These are phyloP conservation scores for Stachybotrys chartarum DNA, from an alignment of 2,329 filamentous ascomycete species.

Conservation along the genomic window DNA sequence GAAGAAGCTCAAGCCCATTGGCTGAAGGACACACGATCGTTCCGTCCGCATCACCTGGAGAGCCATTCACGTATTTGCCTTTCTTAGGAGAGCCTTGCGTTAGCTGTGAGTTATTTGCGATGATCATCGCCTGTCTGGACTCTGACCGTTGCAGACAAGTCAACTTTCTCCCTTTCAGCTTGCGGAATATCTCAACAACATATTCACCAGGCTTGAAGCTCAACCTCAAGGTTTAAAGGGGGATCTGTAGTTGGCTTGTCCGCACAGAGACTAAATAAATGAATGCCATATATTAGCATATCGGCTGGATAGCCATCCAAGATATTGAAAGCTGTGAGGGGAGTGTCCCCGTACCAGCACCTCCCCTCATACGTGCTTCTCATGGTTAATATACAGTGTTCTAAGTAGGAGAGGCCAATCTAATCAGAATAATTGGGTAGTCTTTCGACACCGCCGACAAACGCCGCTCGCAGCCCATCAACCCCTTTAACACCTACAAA, in stretches of 20 bases:
- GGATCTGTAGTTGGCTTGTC: too few relatives aligned
- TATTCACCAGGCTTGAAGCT: not conserved
- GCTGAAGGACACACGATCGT: slow-evolving; percentile 21
- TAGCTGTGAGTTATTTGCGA: not conserved
- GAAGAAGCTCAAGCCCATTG: slow-evolving; percentile 64
- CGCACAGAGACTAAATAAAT: too few relatives aligned
- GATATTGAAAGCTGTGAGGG: slow-evolving; percentile 16
- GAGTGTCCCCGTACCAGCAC: slow-evolving; percentile 20
- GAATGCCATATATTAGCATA: not conserved
- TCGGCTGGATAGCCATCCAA: not conserved
- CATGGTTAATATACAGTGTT: slow-evolving; percentile 24
- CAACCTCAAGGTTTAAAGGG: not conserved
- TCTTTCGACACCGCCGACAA: slow-evolving; percentile 6
- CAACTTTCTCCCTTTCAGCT: not conserved
- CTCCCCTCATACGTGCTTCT: slow-evolving; percentile 9
- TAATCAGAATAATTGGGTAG: slow-evolving; percentile 13
- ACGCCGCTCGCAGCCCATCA: slow-evolving; percentile 13
- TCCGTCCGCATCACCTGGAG: too few relatives aligned
- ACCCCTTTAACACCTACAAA: slow-evolving; percentile 30
- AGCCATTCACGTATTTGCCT: too few relatives aligned
- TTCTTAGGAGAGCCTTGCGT: not conserved
- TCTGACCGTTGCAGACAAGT: slow-evolving; percentile 17
- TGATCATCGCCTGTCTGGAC: slow-evolving; percentile 9
- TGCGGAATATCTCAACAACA: not conserved
- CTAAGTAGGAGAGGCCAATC: slow-evolving; percentile 16